Evolutionary conservation across 345 rosid species (phyloP).

Genomic region (Arabidopsis arenosa): DNA sequence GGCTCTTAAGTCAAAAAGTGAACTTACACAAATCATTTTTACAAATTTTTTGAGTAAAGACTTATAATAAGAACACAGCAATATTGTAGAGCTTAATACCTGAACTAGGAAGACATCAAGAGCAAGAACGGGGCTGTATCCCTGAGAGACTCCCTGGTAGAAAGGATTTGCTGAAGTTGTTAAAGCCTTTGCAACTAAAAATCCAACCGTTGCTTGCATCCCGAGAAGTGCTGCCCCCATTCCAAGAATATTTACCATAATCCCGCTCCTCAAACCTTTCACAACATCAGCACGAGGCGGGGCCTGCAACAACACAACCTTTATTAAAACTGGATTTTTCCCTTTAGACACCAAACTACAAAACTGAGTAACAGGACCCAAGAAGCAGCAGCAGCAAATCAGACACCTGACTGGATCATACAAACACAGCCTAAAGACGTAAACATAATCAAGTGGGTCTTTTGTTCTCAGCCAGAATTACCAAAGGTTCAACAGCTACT

Average conservation of each 20-base stretch:
- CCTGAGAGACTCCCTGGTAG: conserved; percentile 85
- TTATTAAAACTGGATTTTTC: background rate
- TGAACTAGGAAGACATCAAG: conserved; percentile 96
- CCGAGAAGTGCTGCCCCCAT: conserved; percentile 96
- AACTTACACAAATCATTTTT: background rate
- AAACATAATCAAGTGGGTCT: background rate
- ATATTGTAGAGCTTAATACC: conserved; percentile 49
- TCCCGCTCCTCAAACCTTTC: conserved; percentile 85
- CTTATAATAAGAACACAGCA: background rate
- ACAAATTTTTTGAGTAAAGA: background rate
- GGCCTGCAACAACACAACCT: conserved; percentile 56
- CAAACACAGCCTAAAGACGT: background rate
- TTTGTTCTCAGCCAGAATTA: background rate
- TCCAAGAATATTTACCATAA: conserved; percentile 77
- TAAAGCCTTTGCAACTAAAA: conserved; percentile 88
- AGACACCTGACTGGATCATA: conserved; percentile 1
- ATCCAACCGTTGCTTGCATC: conserved; percentile 95
- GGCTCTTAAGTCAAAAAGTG: conserved; percentile 18
- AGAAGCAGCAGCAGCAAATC: background rate
- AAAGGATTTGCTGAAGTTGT: conserved; percentile 89
- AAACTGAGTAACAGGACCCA: background rate
- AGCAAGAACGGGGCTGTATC: conserved; percentile 84
- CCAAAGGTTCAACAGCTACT: conserved; percentile 5
- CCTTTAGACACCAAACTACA: background rate
- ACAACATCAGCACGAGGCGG: conserved; percentile 98